These are phyloP conservation scores for Smallanthus sonchifolius DNA, from an alignment of 129 eudicot species.

Conservation along the genomic window DNA sequence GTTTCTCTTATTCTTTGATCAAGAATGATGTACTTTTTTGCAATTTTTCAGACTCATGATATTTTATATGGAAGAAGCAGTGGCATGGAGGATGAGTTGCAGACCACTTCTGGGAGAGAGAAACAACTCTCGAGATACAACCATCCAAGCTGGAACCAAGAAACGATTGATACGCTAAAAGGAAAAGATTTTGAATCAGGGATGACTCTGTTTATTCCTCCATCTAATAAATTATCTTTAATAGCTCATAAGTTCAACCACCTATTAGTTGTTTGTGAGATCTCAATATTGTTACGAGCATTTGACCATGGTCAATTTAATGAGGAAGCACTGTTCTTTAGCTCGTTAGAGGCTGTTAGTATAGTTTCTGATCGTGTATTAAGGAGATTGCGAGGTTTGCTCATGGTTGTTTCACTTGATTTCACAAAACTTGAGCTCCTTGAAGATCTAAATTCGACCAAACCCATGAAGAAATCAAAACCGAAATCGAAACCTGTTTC, in stretches of 20 bases:
- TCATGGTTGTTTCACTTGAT: constrained; percentile 89
- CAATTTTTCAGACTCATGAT: constrained; percentile 65
- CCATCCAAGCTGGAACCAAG: constrained; percentile 21
- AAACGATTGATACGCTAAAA: constrained; percentile 15
- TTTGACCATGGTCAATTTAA: constrained; percentile 41
- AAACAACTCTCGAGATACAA: constrained; percentile 28
- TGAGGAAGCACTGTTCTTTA: constrained; percentile 56
- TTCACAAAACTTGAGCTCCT: constrained; percentile 78
- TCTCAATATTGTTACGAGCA: constrained; percentile 40
- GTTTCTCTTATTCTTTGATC: not conserved
- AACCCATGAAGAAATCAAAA: constrained; percentile 42
- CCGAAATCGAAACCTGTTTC: constrained; percentile 54
- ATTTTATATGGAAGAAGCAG: constrained; percentile 39
- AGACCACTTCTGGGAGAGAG: constrained; percentile 18
- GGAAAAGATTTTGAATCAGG: constrained; percentile 34
- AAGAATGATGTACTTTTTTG: constrained; percentile 12
- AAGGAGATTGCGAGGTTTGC: constrained; percentile 70
- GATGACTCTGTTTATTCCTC: constrained; percentile 10
- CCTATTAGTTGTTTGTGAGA: constrained; percentile 59
- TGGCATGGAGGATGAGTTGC: constrained; percentile 42
- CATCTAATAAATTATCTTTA: constrained; percentile 32
- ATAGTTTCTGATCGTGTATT: constrained; percentile 59
- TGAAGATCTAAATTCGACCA: constrained; percentile 45
- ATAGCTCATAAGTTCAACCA: constrained; percentile 33
- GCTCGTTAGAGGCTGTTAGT: constrained; percentile 60